Base-by-base conservation (phyloP, 2,329 filamentous ascomycete species). In the Botrytis paeoniae region DNA sequence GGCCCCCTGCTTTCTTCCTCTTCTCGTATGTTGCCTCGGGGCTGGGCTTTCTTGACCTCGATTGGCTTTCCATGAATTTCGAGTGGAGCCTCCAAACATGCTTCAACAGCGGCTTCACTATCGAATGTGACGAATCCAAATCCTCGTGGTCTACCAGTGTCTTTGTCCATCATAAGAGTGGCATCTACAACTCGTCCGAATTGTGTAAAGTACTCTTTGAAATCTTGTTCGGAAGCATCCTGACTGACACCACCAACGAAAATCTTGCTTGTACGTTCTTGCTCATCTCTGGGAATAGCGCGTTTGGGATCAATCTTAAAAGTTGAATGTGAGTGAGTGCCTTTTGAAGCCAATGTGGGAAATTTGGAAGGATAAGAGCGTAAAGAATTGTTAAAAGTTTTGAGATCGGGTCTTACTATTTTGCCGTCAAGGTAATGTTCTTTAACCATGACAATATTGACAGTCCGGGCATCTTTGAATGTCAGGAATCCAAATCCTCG, bases 371-470 rank as follows among this genome's bases (percentile, higher is more conserved):
- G 68, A 73, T 71, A 65, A 51, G 68, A 72, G 73, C 20, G 57
- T 37, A 69, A 64, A 69, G 41, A 76, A 70, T 73, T 75, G 57
- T 71, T 45, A 62, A 72, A 68, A 76, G 78, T 74, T 62, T 71
- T 45, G 57, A 75, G 71, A 37, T 77, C 73, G 69, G 77, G 74
- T 85, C 93, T 86, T 88, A 98, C 96, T 82, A 99, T 98, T 84
- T 99, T 99, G 75, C 96, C 96, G 81, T 99, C 96, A 35, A 99
- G 88, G 79, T 95, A 97, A 82, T 99, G 96, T 82, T 99, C 96
- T 84, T 99, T 99, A 75, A 99, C 96, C 96, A 99, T 99, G 76
- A 99, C 96, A 77, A 94, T 97, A 82, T 99, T 99, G 77, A 99
- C 96, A 6, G 94, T 97, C 85, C 97, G 97, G 65, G 96, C 92